Evolutionary conservation across 768 basidiomycete species (phyloP), one percentile per base, ranked within the genome.

Genomic region (Dioszegia aurantiaca): DNA sequence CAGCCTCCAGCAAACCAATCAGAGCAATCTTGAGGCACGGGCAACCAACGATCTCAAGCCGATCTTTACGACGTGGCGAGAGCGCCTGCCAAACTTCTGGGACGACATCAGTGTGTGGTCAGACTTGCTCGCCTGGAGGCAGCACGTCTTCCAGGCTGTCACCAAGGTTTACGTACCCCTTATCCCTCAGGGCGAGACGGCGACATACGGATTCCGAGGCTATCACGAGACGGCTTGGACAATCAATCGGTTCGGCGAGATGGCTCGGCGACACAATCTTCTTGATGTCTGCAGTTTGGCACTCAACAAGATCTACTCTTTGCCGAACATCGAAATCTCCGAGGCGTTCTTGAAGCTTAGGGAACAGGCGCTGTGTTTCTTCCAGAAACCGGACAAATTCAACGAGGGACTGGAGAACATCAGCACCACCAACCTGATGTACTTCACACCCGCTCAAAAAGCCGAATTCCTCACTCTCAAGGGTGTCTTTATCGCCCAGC

Each of bases 221-320:
- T 97, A 90, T 76, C 95, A 99, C 72, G 95, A 99, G 80, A 98
- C 92, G 0, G 95, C 95, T 6, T 99, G 95, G 95, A 98, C 95
- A 72, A 97, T 98, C 80, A 99, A 99, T 75, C 87, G 95, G 16
- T 98, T 99, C 72, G 95, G 95, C 9, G 94, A 99, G 78, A 92
- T 97, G 55, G 95, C 95, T 21, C 83, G 95, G 58, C 94, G 98
- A 78, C 95, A 99, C 71, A 89, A 93, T 61, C 82, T 99, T 6
- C 82, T 93, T 43, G 95, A 99, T 46, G 95, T 95, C 39, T 98
- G 95, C 80, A 90, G 90, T 78, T 89, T 83, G 4, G 88, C 89
- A 1, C 81, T 99, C 69, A 92, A 88, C 76, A 97, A 92, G 79
- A 99, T 99, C 64, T 99, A 99, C 77, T 93, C 91, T 0, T 81